Evolutionary conservation across 805 yeast genomes (phyloP).

Genomic region (Teunomyces gatunensis): DNA sequence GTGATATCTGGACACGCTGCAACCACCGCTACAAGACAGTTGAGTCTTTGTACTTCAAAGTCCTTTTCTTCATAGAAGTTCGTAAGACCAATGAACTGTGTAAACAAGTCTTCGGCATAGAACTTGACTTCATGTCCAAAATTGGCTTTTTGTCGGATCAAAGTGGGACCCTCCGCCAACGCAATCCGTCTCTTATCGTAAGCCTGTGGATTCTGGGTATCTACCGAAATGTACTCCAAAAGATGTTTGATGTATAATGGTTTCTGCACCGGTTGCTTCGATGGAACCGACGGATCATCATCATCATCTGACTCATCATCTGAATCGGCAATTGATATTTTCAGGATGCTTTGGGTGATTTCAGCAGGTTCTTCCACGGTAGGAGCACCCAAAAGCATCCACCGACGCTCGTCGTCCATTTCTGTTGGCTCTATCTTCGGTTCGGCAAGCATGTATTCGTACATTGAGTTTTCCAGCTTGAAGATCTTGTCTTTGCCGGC

Average conservation of each 20-base stretch:
- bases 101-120: conserved; percentile 54
- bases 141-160: conserved; percentile 62
- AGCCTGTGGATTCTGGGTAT: conserved; percentile 43
- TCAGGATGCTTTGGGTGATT: background rate
- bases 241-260: conserved; percentile 78
- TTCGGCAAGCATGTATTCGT: background rate
- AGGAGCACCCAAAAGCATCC: conserved; percentile 8
- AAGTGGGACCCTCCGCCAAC: conserved; percentile 49
- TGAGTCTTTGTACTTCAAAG: conserved; percentile 66
- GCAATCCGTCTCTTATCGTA: conserved; percentile 51
- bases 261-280: conserved; percentile 32
- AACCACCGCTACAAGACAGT: conserved; percentile 62
- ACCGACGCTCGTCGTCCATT: background rate
- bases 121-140: conserved; percentile 60
- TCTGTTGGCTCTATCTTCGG: background rate
- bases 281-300: conserved; percentile 45
- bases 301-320: conserved; percentile 58
- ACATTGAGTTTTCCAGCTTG: conserved; percentile 17
- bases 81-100: conserved; percentile 49
- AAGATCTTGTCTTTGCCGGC: conserved; percentile 31
- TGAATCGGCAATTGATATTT: conserved; percentile 10
- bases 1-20: conserved; percentile 48
- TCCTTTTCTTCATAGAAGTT: conserved; percentile 55
- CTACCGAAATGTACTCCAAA: conserved; percentile 50
- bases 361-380: conserved; percentile 2